Percentiles rank a stretch among this genome's conserved stretches.
Evolutionary conservation across 1,284 basidiomycete species (phyloP).

Genomic region (Phylloporus gajari): DNA sequence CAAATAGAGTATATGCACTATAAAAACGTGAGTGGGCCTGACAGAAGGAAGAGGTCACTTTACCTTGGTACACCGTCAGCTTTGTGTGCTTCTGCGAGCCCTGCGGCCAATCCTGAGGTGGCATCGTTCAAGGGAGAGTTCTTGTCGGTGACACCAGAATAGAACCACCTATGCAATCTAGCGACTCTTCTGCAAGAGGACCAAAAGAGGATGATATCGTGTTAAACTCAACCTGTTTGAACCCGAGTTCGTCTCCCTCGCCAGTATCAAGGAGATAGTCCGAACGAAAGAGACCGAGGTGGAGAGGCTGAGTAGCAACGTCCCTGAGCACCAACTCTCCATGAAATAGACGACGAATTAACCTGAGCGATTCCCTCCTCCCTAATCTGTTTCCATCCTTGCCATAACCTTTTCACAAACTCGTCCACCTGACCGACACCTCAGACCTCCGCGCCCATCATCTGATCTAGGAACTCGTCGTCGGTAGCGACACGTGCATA

Average conservation of each 20-base stretch:
- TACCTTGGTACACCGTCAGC: constrained; percentile 74
- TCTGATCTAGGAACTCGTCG: constrained; percentile 78
- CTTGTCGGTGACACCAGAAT: neutral
- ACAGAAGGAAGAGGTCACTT: neutral
- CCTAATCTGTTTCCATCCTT: constrained; percentile 81
- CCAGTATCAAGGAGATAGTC: constrained; percentile 90
- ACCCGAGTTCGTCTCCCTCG: constrained; percentile 50
- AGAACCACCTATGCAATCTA: constrained; percentile 78
- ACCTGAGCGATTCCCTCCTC: constrained; percentile 68
- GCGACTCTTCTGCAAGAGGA: constrained; percentile 79
- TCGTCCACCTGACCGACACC: constrained; percentile 87
- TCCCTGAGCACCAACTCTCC: constrained; percentile 15
- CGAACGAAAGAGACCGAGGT: constrained; percentile 94
- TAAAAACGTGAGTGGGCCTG: constrained; percentile 7
- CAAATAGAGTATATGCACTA: constrained; percentile 85
- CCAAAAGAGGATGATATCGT: constrained; percentile 96
- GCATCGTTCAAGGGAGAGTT: constrained; percentile 84
- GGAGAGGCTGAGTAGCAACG: constrained; percentile 65
- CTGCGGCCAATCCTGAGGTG: constrained; percentile 74
- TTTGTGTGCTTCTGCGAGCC: constrained; percentile 83
- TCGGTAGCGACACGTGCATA: constrained; percentile 89
- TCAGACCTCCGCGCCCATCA: constrained; percentile 82
- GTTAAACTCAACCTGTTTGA: constrained; percentile 99
- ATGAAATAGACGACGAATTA: neutral
- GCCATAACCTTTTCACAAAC: constrained; percentile 89